Conservation (phyloP, 139 green algal species). For the Coccomyxa sp. region DNA sequence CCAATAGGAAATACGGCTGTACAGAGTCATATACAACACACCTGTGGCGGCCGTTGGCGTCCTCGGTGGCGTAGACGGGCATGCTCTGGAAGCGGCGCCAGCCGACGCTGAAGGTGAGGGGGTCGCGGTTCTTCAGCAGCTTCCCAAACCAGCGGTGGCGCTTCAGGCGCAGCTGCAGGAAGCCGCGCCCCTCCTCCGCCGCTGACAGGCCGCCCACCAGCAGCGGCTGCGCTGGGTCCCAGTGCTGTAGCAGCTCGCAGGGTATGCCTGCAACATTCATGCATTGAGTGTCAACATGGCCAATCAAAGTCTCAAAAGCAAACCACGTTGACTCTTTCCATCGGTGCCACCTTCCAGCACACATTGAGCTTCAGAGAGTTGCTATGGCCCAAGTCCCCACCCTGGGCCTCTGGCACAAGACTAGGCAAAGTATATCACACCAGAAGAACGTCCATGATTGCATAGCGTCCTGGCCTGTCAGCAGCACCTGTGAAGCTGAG, state of each 20-base stretch:
- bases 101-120: conserved; percentile 82
- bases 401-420: not conserved
- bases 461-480: not conserved
- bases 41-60: conserved; percentile 83
- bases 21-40: no score
- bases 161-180: conserved; percentile 84
- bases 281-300: not conserved
- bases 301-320: no score
- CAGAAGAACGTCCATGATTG: no score
- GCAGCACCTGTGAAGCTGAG: conserved; percentile 66
- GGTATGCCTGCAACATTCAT: conserved; percentile 54
- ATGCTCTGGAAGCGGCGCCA: conserved; percentile 94
- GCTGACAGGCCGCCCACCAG: conserved; percentile 80
- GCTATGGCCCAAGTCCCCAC: not conserved
- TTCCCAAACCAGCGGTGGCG: conserved; percentile 75
- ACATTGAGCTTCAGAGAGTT: not conserved
- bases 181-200: conserved; percentile 78
- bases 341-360: not conserved
- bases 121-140: conserved; percentile 91
- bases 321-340: not conserved
- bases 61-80: conserved; percentile 83
- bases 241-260: conserved; percentile 85
- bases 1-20: no score
- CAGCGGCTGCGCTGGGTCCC: conserved; percentile 75
- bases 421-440: not conserved